Evolutionary conservation across 2,329 filamentous ascomycete genomes (phyloP), one percentile per base, ranked within the genome.

Genomic region (Fusarium sp.): DNA sequence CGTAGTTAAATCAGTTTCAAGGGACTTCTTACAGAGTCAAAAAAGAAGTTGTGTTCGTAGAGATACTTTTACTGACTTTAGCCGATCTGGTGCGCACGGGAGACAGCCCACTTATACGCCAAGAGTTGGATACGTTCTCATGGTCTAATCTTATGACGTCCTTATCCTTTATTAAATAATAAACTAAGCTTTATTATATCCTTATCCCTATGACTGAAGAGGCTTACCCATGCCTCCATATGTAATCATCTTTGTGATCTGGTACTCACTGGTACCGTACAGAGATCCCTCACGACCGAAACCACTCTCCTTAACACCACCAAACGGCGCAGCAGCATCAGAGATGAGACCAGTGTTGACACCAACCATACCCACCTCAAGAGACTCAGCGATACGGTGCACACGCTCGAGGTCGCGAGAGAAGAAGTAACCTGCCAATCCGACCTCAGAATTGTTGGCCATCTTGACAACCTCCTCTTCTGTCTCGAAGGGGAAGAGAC

Each of bases 381-480:
- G 82, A 18, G 86, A 85, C 81, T 92, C 90, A 0, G 90, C 88
- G 0, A 93, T 86, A 49, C 90, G 84, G 73, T 84, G 82, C 29
- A 88, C 85, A 9, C 90, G 81, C 75, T 86, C 83, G 14, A 92
- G 66, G 75, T 92, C 87, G 52, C 82, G 81, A 8, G 88, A 94
- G 85, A 93, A 98, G 84, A 99, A 97, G 83, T 98, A 98, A 1
- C 93, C 95, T 0, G 95, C 96, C 37, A 99, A 86, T 2, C 96
- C 96, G 40, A 98, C 94, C 55, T 95, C 90, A 2, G 93, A 85
- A 44, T 83, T 81, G 80, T 99, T 99, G 6, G 96, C 95, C 71
- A 95, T 82, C 68, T 87, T 85, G 30, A 98, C 89, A 7, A 97
- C 96, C 76, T 98, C 94, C 56, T 92, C 90, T 81, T 98, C 96